Base-by-base conservation (phyloP, 768 basidiomycete genomes). In the Coprinellus micaceus region DNA sequence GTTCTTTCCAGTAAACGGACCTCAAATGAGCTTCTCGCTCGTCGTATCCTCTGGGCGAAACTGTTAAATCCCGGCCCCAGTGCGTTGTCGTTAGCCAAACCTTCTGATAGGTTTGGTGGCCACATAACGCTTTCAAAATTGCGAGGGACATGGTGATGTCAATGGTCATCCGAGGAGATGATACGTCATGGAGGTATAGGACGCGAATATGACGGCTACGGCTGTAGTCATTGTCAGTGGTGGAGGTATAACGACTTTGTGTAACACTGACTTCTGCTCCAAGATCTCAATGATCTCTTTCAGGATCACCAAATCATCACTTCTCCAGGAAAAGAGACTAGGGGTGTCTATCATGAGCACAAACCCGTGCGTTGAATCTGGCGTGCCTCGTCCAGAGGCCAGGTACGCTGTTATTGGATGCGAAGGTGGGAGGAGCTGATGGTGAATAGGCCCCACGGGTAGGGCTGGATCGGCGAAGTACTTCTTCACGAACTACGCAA, bases 271-370 rank as follows among this genome's bases (percentile, higher is more conserved):
- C 56, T 25, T 39, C 15, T 33, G 19, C 49, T 49, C 13, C 11
- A 57, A 22, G 11, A 37, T 40, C 7, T 40, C 28, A 0, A 29
- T 17, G 11, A 51, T 51, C 17, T 52, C 48, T 45, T 57, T 33
- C 2, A 57, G 25, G 11, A 49, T 52, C n/a, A 11, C 49, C 26
- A 44, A 22, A 29, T 57, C 56, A 28, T 43, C 36, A 17, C 22
- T 44, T 21, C 29, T 30, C 29, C 56, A 49, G 28, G 48, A 49
- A 30, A 57, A 57, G 7, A 51, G 49, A 2, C 56, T 48, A 3
- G 56, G 56, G n/a, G 56, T 57, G 40, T 57, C 56, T 22, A 57
- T 22, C 12, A 57, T 24, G 39, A 57, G 39, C 10, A 57, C 22
- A 13, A 25, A 37, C 29, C 47, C n/a, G 4, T 25, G 21, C 1